These are phyloP conservation scores for Amylostereum chailletii DNA, from an alignment of 1,284 basidiomycete species.

Conservation along the genomic window DNA sequence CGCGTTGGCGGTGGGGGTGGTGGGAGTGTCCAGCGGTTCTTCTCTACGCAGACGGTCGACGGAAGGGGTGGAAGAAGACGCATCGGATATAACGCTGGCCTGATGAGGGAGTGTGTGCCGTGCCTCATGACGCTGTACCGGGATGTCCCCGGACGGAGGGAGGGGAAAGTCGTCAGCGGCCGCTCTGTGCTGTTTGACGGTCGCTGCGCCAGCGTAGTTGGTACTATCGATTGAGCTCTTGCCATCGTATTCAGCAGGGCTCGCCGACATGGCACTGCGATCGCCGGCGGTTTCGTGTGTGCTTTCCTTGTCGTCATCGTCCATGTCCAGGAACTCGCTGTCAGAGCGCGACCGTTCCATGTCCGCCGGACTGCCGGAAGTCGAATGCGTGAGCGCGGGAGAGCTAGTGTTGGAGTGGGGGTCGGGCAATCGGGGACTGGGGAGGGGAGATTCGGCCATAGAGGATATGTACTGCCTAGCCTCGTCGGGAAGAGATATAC, in stretches of 20 bases:
- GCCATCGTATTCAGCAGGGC: slow-evolving; percentile 10
- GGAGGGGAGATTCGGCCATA: slow-evolving; percentile 52
- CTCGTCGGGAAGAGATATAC: slow-evolving; percentile 65
- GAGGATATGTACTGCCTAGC: slow-evolving; percentile 60
- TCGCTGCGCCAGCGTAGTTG: not conserved
- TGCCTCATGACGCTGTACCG: too few relatives aligned
- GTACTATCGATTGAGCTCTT: slow-evolving; percentile 7
- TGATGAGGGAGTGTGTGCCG: too few relatives aligned
- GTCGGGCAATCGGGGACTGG: slow-evolving; percentile 36
- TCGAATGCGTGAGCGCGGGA: slow-evolving; percentile 7
- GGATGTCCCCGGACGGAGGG: slow-evolving; percentile 15
- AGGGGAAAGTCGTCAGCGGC: slow-evolving; percentile 28
- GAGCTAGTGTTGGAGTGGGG: slow-evolving; percentile 8
- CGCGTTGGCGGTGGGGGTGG: slow-evolving; percentile 12
- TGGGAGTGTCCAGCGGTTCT: slow-evolving; percentile 10
- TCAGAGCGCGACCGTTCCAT: slow-evolving; percentile 16
- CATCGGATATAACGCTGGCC: too few relatives aligned
- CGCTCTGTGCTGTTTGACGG: not conserved
- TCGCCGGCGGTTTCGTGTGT: slow-evolving; percentile 20
- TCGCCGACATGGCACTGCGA: slow-evolving; percentile 15
- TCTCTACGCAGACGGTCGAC: slow-evolving; percentile 2
- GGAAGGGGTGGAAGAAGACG: not conserved
- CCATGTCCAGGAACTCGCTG: slow-evolving; percentile 56
- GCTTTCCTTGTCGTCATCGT: slow-evolving; percentile 26
- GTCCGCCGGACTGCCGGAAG: slow-evolving; percentile 11